A percentile compares a stretch with the other conserved stretches of the same genome.
phyloP scores from a whole-genome alignment of 2,329 filamentous ascomycete genomes.

The Sarocladium oryzae region DNA sequence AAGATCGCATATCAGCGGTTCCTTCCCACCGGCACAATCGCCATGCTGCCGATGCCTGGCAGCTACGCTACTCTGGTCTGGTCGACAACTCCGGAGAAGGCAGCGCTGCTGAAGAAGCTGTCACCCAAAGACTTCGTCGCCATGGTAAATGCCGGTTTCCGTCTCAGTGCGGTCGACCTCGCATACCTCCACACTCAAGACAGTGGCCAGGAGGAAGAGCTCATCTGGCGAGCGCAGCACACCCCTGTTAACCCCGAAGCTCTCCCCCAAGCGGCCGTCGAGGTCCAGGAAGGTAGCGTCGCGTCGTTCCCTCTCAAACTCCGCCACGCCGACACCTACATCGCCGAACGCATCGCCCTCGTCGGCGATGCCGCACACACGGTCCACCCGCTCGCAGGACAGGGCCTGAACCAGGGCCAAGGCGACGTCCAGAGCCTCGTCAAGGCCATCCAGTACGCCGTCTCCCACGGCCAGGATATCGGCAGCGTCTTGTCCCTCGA shows the following conservation, averaged over 20 bases:
- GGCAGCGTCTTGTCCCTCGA: conserved; percentile 74
- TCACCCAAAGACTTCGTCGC: conserved; percentile 67
- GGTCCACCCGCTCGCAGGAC: conserved; percentile 87
- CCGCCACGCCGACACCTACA: conserved; percentile 91
- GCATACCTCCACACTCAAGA: conserved; percentile 68
- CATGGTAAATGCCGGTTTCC: conserved; percentile 91
- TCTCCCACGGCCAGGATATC: conserved; percentile 80
- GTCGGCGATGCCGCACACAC: conserved; percentile 95
- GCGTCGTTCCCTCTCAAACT: conserved; percentile 89
- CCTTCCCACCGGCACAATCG: conserved; percentile 84
- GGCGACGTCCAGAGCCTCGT: conserved; percentile 79
- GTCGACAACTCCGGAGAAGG: conserved; percentile 81
- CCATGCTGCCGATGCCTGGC: conserved; percentile 82
- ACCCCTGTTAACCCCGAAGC: conserved; percentile 47
- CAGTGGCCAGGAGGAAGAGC: conserved; percentile 61
- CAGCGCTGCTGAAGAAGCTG: conserved; percentile 71
- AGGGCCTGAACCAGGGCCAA: conserved; percentile 90
- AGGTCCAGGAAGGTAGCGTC: conserved; percentile 70
- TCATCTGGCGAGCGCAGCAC: conserved; percentile 75
- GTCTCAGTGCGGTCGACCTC: conserved; percentile 71
- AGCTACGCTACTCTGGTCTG: conserved; percentile 83
- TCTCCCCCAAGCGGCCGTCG: conserved; percentile 60
- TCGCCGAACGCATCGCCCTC: conserved; percentile 81
- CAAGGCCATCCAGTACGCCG: conserved; percentile 66
- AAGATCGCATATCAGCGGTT: conserved; percentile 94